phyloP scores from a whole-genome alignment of 257 asterid species.

The Forsythia viridissima region DNA sequence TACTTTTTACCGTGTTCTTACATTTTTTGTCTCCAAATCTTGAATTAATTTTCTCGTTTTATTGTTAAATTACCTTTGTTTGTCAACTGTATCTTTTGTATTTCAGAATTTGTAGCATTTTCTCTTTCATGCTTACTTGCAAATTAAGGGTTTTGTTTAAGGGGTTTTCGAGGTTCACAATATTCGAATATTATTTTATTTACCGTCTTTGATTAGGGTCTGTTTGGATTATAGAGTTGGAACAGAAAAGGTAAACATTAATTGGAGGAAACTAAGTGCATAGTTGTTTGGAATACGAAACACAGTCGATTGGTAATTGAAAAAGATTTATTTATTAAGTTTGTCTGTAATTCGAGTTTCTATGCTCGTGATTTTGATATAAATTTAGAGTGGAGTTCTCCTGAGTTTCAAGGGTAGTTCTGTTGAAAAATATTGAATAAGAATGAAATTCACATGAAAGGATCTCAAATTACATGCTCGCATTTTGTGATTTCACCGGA shows the following conservation, averaged over 20 bases:
- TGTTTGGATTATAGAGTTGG: not conserved
- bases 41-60: constrained; percentile 1
- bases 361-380: not conserved
- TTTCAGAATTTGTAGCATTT: not conserved
- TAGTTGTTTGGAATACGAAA: no score
- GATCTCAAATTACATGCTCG: no score
- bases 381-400: not conserved
- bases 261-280: not conserved
- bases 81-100: not conserved
- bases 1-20: not conserved
- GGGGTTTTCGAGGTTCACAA: not conserved
- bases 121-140: not conserved
- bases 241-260: not conserved
- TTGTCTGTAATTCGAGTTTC: not conserved
- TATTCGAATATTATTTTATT: not conserved
- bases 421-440: no score
- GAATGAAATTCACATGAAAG: no score
- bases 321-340: no score
- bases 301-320: not conserved
- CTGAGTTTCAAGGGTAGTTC: no score
- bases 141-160: not conserved
- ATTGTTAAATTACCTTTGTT: not conserved
- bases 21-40: constrained; percentile 3
- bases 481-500: no score
- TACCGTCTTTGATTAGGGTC: not conserved